Evolutionary conservation across 345 rosid species (phyloP).

Genomic region (Mangifera indica): DNA sequence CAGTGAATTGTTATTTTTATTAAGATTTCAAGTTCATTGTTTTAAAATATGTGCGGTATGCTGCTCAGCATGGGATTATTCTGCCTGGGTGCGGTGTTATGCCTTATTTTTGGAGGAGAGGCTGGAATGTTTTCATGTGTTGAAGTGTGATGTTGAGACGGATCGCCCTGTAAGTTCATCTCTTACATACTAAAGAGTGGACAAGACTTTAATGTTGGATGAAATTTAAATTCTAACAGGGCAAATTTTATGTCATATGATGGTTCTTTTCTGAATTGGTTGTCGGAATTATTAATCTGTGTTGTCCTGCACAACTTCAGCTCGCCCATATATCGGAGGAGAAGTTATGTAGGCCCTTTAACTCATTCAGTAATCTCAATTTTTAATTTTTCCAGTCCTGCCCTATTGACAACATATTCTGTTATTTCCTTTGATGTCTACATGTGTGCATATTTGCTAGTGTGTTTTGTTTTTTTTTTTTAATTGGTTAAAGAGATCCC

Average conservation of each 20-base stretch:
- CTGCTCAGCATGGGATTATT: slow-evolving; percentile 87
- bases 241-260: not conserved
- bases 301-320: not conserved
- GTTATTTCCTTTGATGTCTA: not conserved
- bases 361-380: not conserved
- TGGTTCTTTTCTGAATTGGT: not conserved
- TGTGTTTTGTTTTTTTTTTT: not conserved
- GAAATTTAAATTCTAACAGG: not conserved
- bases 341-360: not conserved
- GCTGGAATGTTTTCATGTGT: slow-evolving; percentile 83
- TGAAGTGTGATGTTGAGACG: slow-evolving; percentile 87
- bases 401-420: not conserved
- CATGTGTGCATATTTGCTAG: not conserved
- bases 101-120: slow-evolving; percentile 94
- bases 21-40: slow-evolving; percentile 8
- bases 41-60: slow-evolving; percentile 22
- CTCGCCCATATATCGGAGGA: not conserved
- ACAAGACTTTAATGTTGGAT: not conserved
- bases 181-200: not conserved
- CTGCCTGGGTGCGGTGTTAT: slow-evolving; percentile 92
- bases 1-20: slow-evolving; percentile 15
- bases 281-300: not conserved
- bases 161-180: slow-evolving; percentile 62
- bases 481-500: not conserved
- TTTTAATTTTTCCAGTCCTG: not conserved